Percentiles rank a stretch among this genome's conserved stretches.
phyloP scores from a whole-genome alignment of 192 early-diverging fungal species.

The Coemansia aciculifera region DNA sequence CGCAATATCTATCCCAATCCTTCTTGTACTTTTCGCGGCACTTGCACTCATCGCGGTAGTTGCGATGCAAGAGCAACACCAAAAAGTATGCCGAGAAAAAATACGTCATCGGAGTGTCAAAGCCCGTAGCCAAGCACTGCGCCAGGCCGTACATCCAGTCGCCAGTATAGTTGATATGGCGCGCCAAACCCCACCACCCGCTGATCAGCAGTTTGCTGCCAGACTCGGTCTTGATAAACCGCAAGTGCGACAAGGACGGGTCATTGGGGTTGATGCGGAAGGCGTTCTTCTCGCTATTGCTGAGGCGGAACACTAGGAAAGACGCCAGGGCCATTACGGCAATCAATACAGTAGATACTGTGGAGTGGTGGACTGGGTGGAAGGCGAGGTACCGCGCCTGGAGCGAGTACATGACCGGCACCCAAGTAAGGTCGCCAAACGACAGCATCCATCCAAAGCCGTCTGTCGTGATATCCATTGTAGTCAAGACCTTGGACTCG shows the following conservation, averaged over 20 bases:
- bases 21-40: constrained; percentile 91
- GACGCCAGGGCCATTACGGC: constrained; percentile 60
- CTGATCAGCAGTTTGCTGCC: constrained; percentile 79
- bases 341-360: constrained; percentile 43
- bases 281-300: constrained; percentile 89
- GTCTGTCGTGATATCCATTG: constrained; percentile 97
- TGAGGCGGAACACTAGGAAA: constrained; percentile 82
- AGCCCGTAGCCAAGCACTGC: constrained; percentile 88
- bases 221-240: constrained; percentile 80
- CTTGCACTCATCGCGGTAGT: constrained; percentile 83
- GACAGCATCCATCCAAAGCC: constrained; percentile 92
- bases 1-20: constrained; percentile 89
- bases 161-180: constrained; percentile 94
- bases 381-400: constrained; percentile 86
- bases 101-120: constrained; percentile 79
- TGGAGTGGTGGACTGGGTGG: constrained; percentile 64
- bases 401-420: constrained; percentile 85
- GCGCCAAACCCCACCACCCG: constrained; percentile 95
- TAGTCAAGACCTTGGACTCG: constrained; percentile 81
- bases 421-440: constrained; percentile 83
- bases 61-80: constrained; percentile 86
- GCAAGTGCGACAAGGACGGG: constrained; percentile 66
- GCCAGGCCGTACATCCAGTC: constrained; percentile 93
- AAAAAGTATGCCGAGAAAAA: constrained; percentile 94
- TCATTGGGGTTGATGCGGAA: constrained; percentile 75